A percentile compares a stretch with the other conserved stretches of the same genome.
These are phyloP conservation scores for Nematocida ausubeli DNA, from an alignment of 371 early-diverging fungal genomes.

Conservation along the genomic window DNA sequence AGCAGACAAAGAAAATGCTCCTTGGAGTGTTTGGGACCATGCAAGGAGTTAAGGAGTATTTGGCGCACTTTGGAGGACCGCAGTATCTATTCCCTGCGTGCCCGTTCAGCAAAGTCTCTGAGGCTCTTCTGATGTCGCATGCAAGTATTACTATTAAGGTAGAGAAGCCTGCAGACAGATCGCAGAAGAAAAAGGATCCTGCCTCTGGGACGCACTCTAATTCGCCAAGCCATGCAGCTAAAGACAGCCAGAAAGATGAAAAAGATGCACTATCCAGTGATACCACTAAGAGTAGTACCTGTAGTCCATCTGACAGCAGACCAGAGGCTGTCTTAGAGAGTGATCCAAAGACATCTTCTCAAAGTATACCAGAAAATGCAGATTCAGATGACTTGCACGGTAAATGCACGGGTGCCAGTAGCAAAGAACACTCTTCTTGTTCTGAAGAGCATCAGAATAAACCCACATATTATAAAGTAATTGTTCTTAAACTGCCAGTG, in stretches of 20 bases:
- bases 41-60: not conserved
- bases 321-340: too few relatives aligned
- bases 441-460: too few relatives aligned
- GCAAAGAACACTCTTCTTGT: too few relatives aligned
- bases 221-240: too few relatives aligned
- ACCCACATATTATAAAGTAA: not conserved
- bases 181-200: not conserved
- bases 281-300: too few relatives aligned
- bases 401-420: too few relatives aligned
- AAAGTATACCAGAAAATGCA: too few relatives aligned
- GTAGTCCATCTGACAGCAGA: too few relatives aligned
- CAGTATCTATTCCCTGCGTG: constrained; percentile 17
- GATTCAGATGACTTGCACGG: too few relatives aligned
- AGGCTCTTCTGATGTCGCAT: not conserved
- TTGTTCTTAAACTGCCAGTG: not conserved
- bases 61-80: constrained; percentile 4
- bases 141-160: not conserved
- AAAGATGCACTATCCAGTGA: too few relatives aligned
- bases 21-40: not conserved
- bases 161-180: not conserved
- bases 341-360: too few relatives aligned
- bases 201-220: not conserved
- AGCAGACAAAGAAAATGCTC: not conserved
- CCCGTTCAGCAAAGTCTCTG: constrained; percentile 1
- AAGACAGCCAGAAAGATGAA: too few relatives aligned